phyloP scores from a whole-genome alignment of 2,329 filamentous ascomycete genomes.

The Hymenoscyphus scutula region DNA sequence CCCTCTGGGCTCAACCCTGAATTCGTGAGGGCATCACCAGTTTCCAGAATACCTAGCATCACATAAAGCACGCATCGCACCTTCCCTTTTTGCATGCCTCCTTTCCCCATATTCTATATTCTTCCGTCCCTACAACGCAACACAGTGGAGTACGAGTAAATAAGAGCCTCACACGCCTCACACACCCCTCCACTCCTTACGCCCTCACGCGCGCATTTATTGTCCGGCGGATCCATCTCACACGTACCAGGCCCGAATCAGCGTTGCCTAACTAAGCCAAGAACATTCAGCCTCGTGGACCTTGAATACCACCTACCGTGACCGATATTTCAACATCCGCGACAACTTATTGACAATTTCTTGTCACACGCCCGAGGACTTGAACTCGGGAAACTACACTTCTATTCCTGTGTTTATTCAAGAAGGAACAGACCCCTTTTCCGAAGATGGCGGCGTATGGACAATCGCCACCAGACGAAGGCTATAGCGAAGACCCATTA shows the following conservation, averaged over 20 bases:
- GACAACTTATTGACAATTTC: background rate
- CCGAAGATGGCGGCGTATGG: constrained; percentile 20
- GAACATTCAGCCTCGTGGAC: background rate
- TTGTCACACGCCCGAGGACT: background rate
- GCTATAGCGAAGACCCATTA: constrained; percentile 38
- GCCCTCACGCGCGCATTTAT: background rate
- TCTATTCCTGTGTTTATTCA: background rate
- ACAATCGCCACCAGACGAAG: constrained; percentile 36
- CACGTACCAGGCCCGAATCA: background rate
- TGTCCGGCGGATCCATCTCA: background rate
- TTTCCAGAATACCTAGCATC: constrained; percentile 1
- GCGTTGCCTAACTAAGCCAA: background rate
- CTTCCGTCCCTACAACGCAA: background rate
- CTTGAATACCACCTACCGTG: background rate
- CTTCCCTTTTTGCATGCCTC: too few species aligned
- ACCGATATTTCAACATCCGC: background rate
- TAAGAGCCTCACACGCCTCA: too few species aligned
- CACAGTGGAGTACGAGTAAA: background rate
- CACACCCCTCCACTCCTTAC: too few species aligned
- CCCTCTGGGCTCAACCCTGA: background rate
- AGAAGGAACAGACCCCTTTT: background rate
- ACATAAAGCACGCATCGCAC: background rate
- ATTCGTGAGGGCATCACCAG: background rate
- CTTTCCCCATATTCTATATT: background rate
- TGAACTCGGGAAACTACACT: background rate